These are phyloP conservation scores for Calonectria fujianensis DNA, from an alignment of 2,329 filamentous ascomycete species.

Conservation along the genomic window DNA sequence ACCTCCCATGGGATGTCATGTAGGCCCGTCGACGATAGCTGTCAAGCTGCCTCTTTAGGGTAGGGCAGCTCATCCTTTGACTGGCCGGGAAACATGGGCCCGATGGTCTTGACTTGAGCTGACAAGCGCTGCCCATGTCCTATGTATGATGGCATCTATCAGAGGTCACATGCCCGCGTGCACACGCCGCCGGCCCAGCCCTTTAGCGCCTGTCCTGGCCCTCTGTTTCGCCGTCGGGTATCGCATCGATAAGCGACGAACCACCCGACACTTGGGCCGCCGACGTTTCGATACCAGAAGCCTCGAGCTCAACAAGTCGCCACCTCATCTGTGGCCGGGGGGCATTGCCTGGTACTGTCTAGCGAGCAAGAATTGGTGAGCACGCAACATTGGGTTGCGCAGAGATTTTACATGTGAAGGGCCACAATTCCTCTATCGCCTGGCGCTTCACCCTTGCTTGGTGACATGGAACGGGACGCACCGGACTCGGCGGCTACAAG, in stretches of 20 bases:
- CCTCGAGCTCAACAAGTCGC: constrained; percentile 6
- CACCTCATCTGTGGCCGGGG: constrained; percentile 6
- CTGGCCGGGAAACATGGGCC: constrained; percentile 8
- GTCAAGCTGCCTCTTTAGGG: constrained; percentile 39
- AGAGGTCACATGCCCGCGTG: constrained; percentile 30
- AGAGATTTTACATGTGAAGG: constrained; percentile 33
- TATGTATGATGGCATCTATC: constrained; percentile 34
- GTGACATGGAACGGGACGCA: constrained; percentile 10
- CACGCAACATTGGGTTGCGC: constrained; percentile 8
- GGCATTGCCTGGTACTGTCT: constrained; percentile 3
- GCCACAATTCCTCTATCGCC: constrained; percentile 24
- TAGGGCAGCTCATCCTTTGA: constrained; percentile 21
- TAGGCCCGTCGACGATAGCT: constrained; percentile 28
- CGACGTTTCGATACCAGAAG: not conserved
- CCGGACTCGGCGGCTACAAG: constrained; percentile 7
- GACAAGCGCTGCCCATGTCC: constrained; percentile 19
- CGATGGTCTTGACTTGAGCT: constrained; percentile 9
- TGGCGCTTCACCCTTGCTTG: constrained; percentile 1
- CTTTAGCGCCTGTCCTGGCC: constrained; percentile 2
- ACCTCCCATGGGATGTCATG: constrained; percentile 24
- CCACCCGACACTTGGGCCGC: constrained; percentile 20
- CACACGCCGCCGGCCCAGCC: not conserved
- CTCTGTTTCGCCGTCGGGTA: constrained; percentile 26
- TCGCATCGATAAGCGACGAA: constrained; percentile 38
- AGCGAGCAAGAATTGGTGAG: constrained; percentile 1